Percentiles rank a stretch among this genome's conserved stretches.
Evolutionary conservation across 75 land plant species (phyloP).

Genomic region (Cupressus sempervirens): DNA sequence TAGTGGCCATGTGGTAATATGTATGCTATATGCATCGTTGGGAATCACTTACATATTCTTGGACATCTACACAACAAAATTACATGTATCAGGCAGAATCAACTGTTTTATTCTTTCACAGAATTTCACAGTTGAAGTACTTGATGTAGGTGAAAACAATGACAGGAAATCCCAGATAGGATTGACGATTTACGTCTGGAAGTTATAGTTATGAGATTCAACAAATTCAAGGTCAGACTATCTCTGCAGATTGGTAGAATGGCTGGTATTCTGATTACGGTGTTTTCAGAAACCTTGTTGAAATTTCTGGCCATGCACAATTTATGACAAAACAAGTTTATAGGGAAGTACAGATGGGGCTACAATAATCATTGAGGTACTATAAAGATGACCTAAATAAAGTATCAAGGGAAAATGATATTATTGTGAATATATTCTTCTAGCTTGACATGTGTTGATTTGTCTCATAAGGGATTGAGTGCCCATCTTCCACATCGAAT

Average conservation of each 20-base stretch:
- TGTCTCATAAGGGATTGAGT: neutral
- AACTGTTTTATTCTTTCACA: too few relatives aligned
- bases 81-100: too few relatives aligned
- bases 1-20: too few relatives aligned
- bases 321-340: neutral
- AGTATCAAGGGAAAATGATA: neutral
- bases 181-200: conserved; percentile 26
- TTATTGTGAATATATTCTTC: neutral
- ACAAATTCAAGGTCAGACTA: conserved; percentile 38
- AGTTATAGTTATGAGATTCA: conserved; percentile 46
- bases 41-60: too few relatives aligned
- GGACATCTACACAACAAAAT: too few relatives aligned
- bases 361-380: neutral
- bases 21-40: too few relatives aligned
- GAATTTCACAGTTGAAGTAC: conserved; percentile 27
- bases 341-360: too few relatives aligned
- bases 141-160: conserved; percentile 55
- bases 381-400: neutral
- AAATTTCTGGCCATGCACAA: neutral
- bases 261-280: neutral
- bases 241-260: neutral
- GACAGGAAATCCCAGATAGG: conserved; percentile 40
- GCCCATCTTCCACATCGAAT: neutral
- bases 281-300: neutral
- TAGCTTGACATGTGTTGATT: neutral